Evolutionary conservation across 2,329 filamentous ascomycete species (phyloP).

Genomic region (Blastomyces parvus): DNA sequence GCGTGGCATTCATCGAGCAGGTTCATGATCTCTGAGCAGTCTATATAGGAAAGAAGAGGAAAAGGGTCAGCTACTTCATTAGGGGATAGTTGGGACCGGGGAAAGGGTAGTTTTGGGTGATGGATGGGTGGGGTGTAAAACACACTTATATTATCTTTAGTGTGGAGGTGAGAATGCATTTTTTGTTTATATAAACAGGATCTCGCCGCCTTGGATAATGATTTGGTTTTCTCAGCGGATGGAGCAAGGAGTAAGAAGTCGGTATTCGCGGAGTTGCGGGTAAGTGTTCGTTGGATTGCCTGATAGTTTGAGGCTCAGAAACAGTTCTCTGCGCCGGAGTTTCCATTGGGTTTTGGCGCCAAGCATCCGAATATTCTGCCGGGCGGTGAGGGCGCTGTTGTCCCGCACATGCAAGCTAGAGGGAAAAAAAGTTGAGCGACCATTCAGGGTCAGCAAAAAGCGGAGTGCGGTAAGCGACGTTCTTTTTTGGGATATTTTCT

Average conservation of each 20-base stretch:
- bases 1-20: slow-evolving; percentile 94
- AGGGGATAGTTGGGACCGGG: neutral
- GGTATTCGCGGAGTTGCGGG: neutral
- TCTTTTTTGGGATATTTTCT: neutral
- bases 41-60: slow-evolving; percentile 41
- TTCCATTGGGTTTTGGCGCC: slow-evolving; percentile 1
- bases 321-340: too few relatives aligned
- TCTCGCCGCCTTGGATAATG: neutral
- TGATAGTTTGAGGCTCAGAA: too few relatives aligned
- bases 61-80: slow-evolving; percentile 5
- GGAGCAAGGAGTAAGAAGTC: neutral
- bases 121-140: slow-evolving; percentile 16
- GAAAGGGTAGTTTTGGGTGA: neutral
- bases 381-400: slow-evolving; percentile 19
- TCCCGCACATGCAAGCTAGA: slow-evolving; percentile 7
- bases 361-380: slow-evolving; percentile 22
- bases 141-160: slow-evolving; percentile 78
- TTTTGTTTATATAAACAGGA: slow-evolving; percentile 20
- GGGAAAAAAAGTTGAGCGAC: slow-evolving; percentile 6
- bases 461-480: neutral
- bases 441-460: neutral
- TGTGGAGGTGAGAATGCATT: slow-evolving; percentile 98
- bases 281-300: neutral
- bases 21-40: slow-evolving; percentile 87
- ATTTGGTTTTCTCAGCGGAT: neutral